Percentiles rank a stretch among this genome's conserved stretches.
These are phyloP conservation scores for Naematelia encephala DNA, from an alignment of 768 basidiomycete genomes.

Conservation along the genomic window DNA sequence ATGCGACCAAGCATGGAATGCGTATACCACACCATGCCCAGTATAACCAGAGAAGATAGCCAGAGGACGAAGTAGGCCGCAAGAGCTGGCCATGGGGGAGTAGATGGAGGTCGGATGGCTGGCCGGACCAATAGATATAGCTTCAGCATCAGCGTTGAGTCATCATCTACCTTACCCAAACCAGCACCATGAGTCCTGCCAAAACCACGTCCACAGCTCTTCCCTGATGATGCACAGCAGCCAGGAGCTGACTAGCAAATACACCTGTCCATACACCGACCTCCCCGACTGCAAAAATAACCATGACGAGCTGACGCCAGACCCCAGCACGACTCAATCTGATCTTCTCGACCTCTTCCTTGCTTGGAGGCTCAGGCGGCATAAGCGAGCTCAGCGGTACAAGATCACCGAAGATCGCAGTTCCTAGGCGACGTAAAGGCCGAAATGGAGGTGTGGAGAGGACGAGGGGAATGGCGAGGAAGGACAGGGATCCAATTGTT, in stretches of 20 bases:
- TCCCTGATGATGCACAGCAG: constrained; percentile 7
- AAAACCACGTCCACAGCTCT: constrained; percentile 23
- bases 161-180: constrained; percentile 40
- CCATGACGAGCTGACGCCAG: constrained; percentile 37
- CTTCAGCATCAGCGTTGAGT: constrained; percentile 13
- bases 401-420: constrained; percentile 28
- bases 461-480: constrained; percentile 30
- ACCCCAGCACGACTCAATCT: constrained; percentile 7
- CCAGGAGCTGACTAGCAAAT: constrained; percentile 21
- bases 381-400: constrained; percentile 31
- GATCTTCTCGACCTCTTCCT: constrained; percentile 9
- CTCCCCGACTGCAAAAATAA: constrained; percentile 20
- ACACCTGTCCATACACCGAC: constrained; percentile 32
- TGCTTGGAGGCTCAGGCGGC: constrained; percentile 13
- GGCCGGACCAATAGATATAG: constrained; percentile 26
- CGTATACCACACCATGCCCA: constrained; percentile 30
- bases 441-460: constrained; percentile 23
- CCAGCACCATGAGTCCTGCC: constrained; percentile 29
- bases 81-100: constrained; percentile 33
- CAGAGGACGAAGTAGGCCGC: constrained; percentile 26
- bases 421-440: constrained; percentile 13
- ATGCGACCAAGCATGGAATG: constrained; percentile 10
- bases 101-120: constrained; percentile 29
- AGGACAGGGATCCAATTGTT: constrained; percentile 29
- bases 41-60: constrained; percentile 19